Conservation (phyloP, 257 asterid genomes). For the Jaltomata sinuosa region DNA sequence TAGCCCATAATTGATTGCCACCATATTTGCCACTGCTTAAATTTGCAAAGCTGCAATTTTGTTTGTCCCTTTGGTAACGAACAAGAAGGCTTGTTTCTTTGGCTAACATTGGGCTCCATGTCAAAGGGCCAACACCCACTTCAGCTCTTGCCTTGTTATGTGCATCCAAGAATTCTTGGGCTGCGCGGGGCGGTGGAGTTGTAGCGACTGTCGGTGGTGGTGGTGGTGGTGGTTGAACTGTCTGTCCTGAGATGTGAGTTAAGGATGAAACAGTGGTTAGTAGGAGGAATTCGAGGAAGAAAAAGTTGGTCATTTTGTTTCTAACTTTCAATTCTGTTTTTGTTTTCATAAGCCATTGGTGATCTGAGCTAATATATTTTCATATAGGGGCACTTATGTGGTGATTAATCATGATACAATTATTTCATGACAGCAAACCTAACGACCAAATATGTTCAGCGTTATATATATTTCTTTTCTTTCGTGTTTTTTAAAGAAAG, state of each 20-base stretch:
- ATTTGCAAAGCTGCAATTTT: constrained; percentile 63
- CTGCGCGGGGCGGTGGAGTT: constrained; percentile 1
- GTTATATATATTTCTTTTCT: not conserved
- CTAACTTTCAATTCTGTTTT: not conserved
- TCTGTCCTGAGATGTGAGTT: constrained; percentile 12
- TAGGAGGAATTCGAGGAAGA: not conserved
- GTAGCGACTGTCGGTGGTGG: constrained; percentile 16
- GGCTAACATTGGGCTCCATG: constrained; percentile 60
- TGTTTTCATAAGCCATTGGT: too few relatives aligned
- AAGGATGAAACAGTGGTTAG: not conserved
- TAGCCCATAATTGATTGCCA: constrained; percentile 69
- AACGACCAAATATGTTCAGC: not conserved
- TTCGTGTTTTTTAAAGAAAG: too few relatives aligned
- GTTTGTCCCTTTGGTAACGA: constrained; percentile 58
- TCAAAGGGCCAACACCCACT: constrained; percentile 65
- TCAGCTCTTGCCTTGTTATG: constrained; percentile 73
- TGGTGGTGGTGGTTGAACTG: constrained; percentile 4
- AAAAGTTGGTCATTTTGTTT: not conserved
- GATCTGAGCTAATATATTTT: not conserved
- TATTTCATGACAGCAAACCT: not conserved
- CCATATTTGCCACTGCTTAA: constrained; percentile 47
- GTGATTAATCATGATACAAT: not conserved
- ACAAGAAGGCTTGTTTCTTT: constrained; percentile 57
- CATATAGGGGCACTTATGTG: too few relatives aligned
- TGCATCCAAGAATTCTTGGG: constrained; percentile 41